Evolutionary conservation across 2,329 filamentous ascomycete genomes (phyloP), one percentile per base, ranked within the genome.

Genomic region (Penicillium sp.): DNA sequence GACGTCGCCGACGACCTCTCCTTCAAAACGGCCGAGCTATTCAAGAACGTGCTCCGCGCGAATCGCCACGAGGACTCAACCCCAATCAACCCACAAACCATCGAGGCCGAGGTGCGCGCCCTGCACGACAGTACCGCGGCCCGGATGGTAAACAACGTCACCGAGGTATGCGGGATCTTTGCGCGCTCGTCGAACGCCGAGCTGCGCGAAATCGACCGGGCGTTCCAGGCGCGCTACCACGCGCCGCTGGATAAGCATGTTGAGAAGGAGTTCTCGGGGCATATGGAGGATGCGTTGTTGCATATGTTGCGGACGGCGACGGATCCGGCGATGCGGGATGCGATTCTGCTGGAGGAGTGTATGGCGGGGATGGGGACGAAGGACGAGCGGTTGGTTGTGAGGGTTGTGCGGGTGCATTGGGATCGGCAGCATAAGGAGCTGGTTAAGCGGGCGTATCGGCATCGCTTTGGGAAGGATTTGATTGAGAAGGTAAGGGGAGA

Each of bases 321-420:
- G 6, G 92, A 97, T 76, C 91, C 89, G 65, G 91, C 91, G 59
- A 89, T 91, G 82, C 88, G 92, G 64, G 93, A 96, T 68, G 95
- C 93, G 0, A 79, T 84, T 22, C 80, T 91, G 4, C 82, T 98
- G n/a, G 92, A 97, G 72, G 89, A 90, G 14, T 83, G 89, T 16
- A 98, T 98, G 94, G 84, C 86, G 1, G 95, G 94, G 0, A 69
- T 89, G 63, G 94, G 94, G 2, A 98, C 95, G 11, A 94, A 95
- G 75, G 93, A 99, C 62, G 80, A 87, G 35, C 81, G 93, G 9
- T 83, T 98, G 3, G 85, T 96, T 16, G 83, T 88, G 31, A 83
- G 92, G n/a, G 83, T 95, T 4, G 85, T 97, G 1, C 83, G 91
- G 22, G 82, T 85, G 50, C 94, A 98, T 75, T 98, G 94, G 94